phyloP scores from a whole-genome alignment of 176 grass and related monocot species.

The Hordeum vulgare region DNA sequence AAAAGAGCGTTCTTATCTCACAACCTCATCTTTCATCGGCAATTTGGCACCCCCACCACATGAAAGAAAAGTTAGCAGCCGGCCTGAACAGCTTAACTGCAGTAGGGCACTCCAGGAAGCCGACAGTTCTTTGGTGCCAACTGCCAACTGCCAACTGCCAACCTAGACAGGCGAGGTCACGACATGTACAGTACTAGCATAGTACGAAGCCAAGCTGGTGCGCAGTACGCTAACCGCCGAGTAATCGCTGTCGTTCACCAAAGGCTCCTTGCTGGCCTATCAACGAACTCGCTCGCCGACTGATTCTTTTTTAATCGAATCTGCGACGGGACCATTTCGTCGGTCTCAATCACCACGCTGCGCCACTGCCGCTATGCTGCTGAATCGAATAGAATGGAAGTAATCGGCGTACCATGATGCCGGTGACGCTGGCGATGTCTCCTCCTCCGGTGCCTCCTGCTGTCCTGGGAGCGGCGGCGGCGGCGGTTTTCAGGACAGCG shows the following conservation, averaged over 20 bases:
- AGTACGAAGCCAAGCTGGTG: neutral
- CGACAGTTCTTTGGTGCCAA: neutral
- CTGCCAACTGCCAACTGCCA: too few species aligned
- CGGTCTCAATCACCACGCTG: neutral
- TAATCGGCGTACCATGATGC: constrained; percentile 4
- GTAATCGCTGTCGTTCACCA: neutral
- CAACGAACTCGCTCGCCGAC: neutral
- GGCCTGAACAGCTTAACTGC: neutral
- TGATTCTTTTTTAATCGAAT: neutral
- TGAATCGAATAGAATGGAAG: neutral
- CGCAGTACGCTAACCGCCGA: neutral
- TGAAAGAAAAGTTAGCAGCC: neutral
- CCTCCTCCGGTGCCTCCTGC: neutral
- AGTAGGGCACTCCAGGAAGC: neutral
- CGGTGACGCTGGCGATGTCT: neutral
- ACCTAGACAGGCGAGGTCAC: neutral
- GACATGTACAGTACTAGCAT: neutral
- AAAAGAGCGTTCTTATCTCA: neutral
- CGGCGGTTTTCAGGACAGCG: neutral
- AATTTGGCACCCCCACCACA: neutral
- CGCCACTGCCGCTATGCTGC: neutral
- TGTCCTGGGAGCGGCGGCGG: neutral
- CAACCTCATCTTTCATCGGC: neutral
- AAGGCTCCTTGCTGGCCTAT: neutral
- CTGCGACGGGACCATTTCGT: neutral